phyloP scores from a whole-genome alignment of 345 rosid genomes.

The Capsella bursapastoris region DNA sequence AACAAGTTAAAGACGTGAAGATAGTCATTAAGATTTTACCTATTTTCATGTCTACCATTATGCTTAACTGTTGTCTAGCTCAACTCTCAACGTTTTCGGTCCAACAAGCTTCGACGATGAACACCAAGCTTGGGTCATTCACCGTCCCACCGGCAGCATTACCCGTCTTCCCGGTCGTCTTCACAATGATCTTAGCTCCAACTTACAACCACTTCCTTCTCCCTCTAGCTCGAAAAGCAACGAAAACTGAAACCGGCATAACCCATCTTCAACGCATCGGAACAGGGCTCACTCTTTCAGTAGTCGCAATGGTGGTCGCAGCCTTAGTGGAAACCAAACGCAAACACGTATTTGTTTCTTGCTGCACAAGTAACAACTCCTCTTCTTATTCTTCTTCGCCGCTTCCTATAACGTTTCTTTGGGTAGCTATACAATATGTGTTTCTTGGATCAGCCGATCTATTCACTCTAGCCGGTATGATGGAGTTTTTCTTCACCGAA shows the following conservation, averaged over 20 bases:
- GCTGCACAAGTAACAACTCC: constrained; percentile 48
- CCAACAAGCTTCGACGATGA: constrained; percentile 92
- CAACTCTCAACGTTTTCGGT: constrained; percentile 93
- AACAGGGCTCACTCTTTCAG: constrained; percentile 70
- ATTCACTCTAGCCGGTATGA: constrained; percentile 87
- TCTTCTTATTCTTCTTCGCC: constrained; percentile 45
- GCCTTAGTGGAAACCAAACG: constrained; percentile 79
- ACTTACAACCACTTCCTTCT: constrained; percentile 64
- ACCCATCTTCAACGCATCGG: constrained; percentile 85
- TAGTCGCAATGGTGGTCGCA: constrained; percentile 81
- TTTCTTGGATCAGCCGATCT: constrained; percentile 98
- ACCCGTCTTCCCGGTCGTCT: constrained; percentile 80
- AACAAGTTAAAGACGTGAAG: constrained; percentile 73
- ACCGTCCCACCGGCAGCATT: constrained; percentile 90
- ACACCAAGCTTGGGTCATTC: constrained; percentile 70
- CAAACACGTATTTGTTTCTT: constrained; percentile 46
- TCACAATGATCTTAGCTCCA: constrained; percentile 81
- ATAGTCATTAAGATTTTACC: constrained; percentile 69
- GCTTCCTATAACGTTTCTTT: constrained; percentile 85
- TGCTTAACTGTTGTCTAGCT: constrained; percentile 92
- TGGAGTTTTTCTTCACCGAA: constrained; percentile 94
- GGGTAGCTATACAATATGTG: constrained; percentile 86
- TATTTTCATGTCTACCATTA: constrained; percentile 81
- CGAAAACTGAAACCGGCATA: constrained; percentile 71
- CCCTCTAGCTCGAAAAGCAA: constrained; percentile 66